Evolutionary conservation across 805 yeast genomes (phyloP), one percentile per base, ranked within the genome.

Genomic region (Yamadazyma philogaea): DNA sequence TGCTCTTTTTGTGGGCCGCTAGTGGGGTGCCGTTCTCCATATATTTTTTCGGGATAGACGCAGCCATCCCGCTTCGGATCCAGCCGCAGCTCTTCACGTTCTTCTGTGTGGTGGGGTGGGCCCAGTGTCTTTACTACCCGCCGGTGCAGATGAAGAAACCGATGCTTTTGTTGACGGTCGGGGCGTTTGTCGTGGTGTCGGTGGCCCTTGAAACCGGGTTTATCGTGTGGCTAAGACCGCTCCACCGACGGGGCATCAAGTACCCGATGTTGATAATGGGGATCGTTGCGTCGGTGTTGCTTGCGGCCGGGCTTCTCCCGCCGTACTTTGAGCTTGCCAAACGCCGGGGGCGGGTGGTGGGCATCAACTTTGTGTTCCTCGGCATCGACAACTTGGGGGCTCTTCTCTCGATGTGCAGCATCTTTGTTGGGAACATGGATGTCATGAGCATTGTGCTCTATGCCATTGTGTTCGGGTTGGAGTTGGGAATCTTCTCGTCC

Each of bases 201-300:
- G 66, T 80, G 0, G 95, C 81, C 0, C 52, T 78, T 26, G 93
- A 89, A 54, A 68, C 75, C 1, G 95, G 89, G 0, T 78, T 83
- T 52, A 81, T 85, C 12, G 50, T 87, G 10, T 84, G 91, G 66
- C 67, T 90, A 44, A 71, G 84, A 34, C 81, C 80, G 0, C 60
- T 79, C 0, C 68, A 78, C 52, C 47, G 65, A 3, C 43, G 58
- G 8, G 69, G 75, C 6, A 83, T 78, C 4, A 64, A 65, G 18
- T 87, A 96, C 95, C 96, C 97, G 2, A 72, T 81, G 52, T 61
- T 88, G 26, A 72, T 90, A 22, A 76, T 89, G 52, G 97, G 97
- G 11, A 76, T 87, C 21, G 47, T 87, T 14, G 96, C 97, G 0
- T 79, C 93, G 1, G 69, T 90, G 0, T 58, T 87, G 15, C 66